A percentile compares a stretch with the other conserved stretches of the same genome.
Evolutionary conservation across 768 basidiomycete species (phyloP).

Genomic region (Termitomyces sp.): DNA sequence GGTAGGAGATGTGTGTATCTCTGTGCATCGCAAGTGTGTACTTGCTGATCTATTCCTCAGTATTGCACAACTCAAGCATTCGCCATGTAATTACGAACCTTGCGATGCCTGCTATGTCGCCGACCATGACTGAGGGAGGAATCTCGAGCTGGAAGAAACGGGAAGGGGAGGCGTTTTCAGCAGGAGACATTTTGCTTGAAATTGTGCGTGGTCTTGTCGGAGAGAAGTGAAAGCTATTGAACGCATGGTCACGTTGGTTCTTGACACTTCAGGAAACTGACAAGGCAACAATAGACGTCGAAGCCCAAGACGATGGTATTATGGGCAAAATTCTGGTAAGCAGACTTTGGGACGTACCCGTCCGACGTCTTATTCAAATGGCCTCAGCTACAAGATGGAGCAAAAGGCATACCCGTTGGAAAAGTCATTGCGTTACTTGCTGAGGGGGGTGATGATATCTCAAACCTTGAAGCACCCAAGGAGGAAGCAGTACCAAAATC

Average conservation of each 20-base stretch:
- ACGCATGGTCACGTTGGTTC: neutral
- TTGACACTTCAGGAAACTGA: slow-evolving; percentile 71
- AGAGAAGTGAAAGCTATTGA: neutral
- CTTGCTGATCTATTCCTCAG: slow-evolving; percentile 26
- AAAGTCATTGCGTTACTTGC: slow-evolving; percentile 88
- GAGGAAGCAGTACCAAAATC: slow-evolving; percentile 31
- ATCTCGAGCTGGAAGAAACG: slow-evolving; percentile 89
- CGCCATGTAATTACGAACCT: slow-evolving; percentile 69
- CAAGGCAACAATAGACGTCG: slow-evolving; percentile 97
- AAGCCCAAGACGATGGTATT: slow-evolving; percentile 95
- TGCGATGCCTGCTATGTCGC: slow-evolving; percentile 96
- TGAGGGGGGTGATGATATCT: slow-evolving; percentile 94
- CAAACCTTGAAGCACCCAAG: slow-evolving; percentile 69
- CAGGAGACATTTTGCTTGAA: slow-evolving; percentile 87
- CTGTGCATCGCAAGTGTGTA: neutral
- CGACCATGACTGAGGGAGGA: slow-evolving; percentile 94
- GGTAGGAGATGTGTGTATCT: slow-evolving; percentile 13
- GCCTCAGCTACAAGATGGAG: slow-evolving; percentile 66
- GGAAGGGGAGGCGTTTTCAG: slow-evolving; percentile 73
- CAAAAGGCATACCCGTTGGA: slow-evolving; percentile 85
- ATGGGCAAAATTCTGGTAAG: slow-evolving; percentile 90
- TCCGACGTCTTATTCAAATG: neutral
- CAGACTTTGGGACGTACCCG: neutral
- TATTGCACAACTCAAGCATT: slow-evolving; percentile 48
- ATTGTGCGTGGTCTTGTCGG: slow-evolving; percentile 56